Evolutionary conservation across 306 rosid genomes (phyloP), one percentile per base, ranked within the genome.

Genomic region (Psophocarpus tetragonolobus): DNA sequence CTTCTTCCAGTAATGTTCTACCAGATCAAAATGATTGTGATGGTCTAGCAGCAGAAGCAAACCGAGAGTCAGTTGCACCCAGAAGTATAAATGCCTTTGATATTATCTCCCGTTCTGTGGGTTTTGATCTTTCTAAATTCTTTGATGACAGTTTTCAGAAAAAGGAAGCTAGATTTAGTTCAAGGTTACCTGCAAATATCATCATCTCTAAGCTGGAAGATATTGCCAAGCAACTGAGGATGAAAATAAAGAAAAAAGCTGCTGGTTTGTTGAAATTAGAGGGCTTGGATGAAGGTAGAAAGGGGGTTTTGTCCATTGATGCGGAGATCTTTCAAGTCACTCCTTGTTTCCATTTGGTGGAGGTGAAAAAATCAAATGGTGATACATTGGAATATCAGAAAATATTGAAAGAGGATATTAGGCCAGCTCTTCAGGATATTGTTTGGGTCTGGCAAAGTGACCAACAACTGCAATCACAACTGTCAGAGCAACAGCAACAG

Each of bases 381-480:
- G 98, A 94, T 75, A 87, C 97, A 27, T 68, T 91, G 82, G 98
- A 94, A 82, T 94, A 82, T 87, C 91, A 89, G 85, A 89, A 82
- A 81, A 71, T 90, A 68, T 48, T 94, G 86, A 80, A 79, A 62
- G 90, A 90, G 50, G 91, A 89, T 58, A 86, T 91, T 33, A 94
- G 90, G 71, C 96, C 97, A 48, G 88, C 92, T 67, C 88, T 94
- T 63, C 80, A 80, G 70, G 98, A 94, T 70, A 90, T 94, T 81
- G 89, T 90, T 75, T 94, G 98, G 97, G 90, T 90, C 20, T 91
- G 97, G 96, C 89, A 87, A 74, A 88, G 84, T 35, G 93, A 90
- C 51, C 82, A 84, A 60, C 83, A 66, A 65, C 83, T 77, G 38
- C 82, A 66, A 68, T 75, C 76, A 60, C 86, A 26, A 23, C 76